phyloP scores from a whole-genome alignment of 148 eudicot species.

The Fallopia convolvulus region DNA sequence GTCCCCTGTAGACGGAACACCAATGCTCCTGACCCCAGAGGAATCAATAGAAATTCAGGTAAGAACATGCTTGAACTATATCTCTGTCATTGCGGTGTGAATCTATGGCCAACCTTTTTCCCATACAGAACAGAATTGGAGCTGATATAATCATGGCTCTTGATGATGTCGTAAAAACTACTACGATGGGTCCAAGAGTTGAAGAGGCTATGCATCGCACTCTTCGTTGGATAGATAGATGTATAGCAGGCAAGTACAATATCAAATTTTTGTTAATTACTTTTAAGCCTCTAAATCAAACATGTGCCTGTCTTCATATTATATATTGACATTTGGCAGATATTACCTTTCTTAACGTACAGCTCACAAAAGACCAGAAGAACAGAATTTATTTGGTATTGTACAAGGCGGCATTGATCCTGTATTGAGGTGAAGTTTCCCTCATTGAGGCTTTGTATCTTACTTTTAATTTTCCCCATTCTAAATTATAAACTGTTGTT shows the following conservation, averaged over 20 bases:
- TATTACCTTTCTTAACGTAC: conserved; percentile 14
- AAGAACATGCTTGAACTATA: conserved; percentile 15
- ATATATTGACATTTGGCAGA: not conserved
- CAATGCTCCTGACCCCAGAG: conserved; percentile 88
- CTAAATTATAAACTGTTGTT: conserved; percentile 3
- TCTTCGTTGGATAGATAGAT: conserved; percentile 93
- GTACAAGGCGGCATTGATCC: conserved; percentile 95
- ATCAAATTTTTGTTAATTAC: not conserved
- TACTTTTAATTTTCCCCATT: not conserved
- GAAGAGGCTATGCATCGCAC: conserved; percentile 96
- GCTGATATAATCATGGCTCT: conserved; percentile 96
- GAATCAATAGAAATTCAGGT: conserved; percentile 91
- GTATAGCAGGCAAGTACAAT: conserved; percentile 53
- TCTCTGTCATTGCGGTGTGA: not conserved
- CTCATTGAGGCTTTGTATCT: not conserved
- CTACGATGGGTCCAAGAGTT: conserved; percentile 80
- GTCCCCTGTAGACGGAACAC: conserved; percentile 93
- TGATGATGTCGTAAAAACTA: conserved; percentile 84
- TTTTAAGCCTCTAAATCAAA: not conserved
- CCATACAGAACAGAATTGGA: conserved; percentile 80
- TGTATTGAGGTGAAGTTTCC: conserved; percentile 43
- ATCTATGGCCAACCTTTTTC: not conserved
- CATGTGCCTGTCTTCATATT: not conserved
- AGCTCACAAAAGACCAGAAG: conserved; percentile 82
- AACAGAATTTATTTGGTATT: conserved; percentile 85